Evolutionary conservation across 1,139 yeast species (phyloP), one percentile per base, ranked within the genome.

Genomic region (Debaryomycetaceae sp.): DNA sequence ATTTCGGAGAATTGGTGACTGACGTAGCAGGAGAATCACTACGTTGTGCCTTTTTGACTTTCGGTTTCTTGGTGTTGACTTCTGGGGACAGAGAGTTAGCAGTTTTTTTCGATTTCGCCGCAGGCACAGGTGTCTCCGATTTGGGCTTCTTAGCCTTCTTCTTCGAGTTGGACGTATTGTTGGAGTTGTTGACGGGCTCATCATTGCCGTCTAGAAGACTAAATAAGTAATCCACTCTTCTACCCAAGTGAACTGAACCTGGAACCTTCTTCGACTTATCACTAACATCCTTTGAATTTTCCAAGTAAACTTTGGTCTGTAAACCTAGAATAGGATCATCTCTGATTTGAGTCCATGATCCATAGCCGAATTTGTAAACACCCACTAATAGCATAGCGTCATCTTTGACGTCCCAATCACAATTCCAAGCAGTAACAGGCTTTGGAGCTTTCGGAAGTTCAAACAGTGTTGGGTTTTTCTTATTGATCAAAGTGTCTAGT

Each of bases 261-360:
- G 99, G 99, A 8, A 85, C 87, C 55, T 84, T 85, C 49, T 84
- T 83, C 31, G 71, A 57, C 60, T 66, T 73, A 53, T 49, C 61
- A 59, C 56, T 69, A 17, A 72, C 48, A 69, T 45, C 38, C 24
- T 47, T 47, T 34, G 42, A 72, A 58, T 63, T 45, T 58, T 78
- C 88, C 54, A 91, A 72, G 59, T 81, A 91, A 51, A 91, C 68
- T 68, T 88, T 91, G 56, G 89, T 89, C 50, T 90, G 88, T 52
- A 95, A 74, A 11, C 93, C 95, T 48, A 95, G 75, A 46, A 88
- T 78, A 1, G 99, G 98, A 66, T 95, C 99, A 66, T 93, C 99
- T 60, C 99, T 75, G 40, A 95, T 91, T 60, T 87, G 91, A 6
- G 79, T 65, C 99, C 99, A 95, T 0, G 96, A 85, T 20, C 99